Conservation (phyloP, 2,329 filamentous ascomycete species). For the Trichoderma afroharzianum region DNA sequence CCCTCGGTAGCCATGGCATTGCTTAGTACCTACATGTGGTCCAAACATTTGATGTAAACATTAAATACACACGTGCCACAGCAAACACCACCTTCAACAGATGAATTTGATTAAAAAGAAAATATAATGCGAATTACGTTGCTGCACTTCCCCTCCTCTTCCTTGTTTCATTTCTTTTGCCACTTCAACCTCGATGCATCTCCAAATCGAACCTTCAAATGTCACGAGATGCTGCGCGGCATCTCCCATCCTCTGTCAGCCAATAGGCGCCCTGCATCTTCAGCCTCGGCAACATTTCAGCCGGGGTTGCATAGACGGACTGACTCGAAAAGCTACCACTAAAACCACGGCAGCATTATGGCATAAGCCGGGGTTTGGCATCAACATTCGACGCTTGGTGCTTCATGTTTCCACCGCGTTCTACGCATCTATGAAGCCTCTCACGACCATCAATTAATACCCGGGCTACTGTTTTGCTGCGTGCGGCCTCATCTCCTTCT, state of each 20-base stretch:
- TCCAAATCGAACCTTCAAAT: not conserved
- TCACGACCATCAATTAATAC: constrained; percentile 9
- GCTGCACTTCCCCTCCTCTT: not conserved
- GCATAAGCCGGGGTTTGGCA: constrained; percentile 11
- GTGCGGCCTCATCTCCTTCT: not conserved
- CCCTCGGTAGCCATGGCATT: not conserved
- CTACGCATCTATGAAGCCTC: not conserved
- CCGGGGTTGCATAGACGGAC: constrained; percentile 6
- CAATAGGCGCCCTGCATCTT: constrained; percentile 8
- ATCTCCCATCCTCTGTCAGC: not conserved
- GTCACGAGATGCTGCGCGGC: not conserved
- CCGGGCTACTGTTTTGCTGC: not conserved
- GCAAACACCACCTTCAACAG: not conserved
- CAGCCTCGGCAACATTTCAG: constrained; percentile 13
- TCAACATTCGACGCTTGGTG: constrained; percentile 2
- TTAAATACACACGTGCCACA: not conserved
- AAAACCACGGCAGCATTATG: not conserved
- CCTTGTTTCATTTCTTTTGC: not conserved
- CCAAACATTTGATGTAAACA: not conserved
- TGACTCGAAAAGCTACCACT: constrained; percentile 12
- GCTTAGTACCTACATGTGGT: not conserved
- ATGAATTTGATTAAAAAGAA: not conserved
- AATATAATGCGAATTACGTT: not conserved
- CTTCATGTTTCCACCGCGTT: constrained; percentile 5
- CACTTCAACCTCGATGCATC: not conserved